These are phyloP conservation scores for Tuber indicum DNA, from an alignment of 495 filamentous ascomycete species.

Conservation along the genomic window DNA sequence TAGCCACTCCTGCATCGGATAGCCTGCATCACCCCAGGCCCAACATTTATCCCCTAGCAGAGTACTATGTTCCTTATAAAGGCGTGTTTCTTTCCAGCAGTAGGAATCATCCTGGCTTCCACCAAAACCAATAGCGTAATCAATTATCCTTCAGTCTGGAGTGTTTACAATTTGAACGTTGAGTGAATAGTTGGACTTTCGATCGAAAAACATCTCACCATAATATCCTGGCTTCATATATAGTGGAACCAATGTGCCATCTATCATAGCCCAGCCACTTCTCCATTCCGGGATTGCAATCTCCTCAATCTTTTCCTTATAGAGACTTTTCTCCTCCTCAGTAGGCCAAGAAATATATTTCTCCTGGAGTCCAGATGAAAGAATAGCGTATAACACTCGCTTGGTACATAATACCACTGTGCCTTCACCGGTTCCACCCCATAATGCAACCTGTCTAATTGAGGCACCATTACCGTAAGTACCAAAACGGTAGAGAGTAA, in stretches of 20 bases:
- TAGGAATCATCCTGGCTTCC: too few species aligned
- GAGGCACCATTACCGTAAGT: not conserved
- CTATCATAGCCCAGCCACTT: not conserved
- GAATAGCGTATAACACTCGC: not conserved
- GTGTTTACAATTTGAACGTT: not conserved
- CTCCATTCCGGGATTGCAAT: not conserved
- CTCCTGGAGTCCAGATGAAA: not conserved
- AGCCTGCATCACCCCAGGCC: too few species aligned
- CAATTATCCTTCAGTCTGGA: not conserved
- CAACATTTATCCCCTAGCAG: too few species aligned
- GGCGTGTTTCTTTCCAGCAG: too few species aligned
- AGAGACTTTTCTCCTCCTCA: not conserved
- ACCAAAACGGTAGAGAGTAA: not conserved
- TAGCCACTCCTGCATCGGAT: too few species aligned
- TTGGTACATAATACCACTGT: too few species aligned
- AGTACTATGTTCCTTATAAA: too few species aligned
- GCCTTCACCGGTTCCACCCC: not conserved
- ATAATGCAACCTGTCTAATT: not conserved
- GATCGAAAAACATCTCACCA: not conserved
- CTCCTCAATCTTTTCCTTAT: not conserved
- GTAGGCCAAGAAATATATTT: not conserved
- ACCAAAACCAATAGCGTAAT: too few species aligned
- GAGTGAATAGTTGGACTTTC: not conserved
- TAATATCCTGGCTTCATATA: not conserved
- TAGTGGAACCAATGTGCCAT: not conserved